Percentiles rank a stretch among this genome's conserved stretches.
Evolutionary conservation across 768 basidiomycete species (phyloP).

Genomic region (Myochromella boudieri): DNA sequence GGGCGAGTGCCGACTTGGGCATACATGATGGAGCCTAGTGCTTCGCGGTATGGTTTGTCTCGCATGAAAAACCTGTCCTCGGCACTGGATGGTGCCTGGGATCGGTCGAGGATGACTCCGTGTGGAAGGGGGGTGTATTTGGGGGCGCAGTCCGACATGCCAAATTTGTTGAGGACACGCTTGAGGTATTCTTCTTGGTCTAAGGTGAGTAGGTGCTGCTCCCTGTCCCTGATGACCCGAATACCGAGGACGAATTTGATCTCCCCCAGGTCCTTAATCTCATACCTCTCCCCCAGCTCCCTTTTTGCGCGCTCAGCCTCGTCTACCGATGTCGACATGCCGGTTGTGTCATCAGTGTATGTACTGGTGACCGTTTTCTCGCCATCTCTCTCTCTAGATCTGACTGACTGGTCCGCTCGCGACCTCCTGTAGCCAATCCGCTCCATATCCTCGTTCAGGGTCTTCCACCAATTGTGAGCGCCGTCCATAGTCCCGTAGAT

Average conservation of each 20-base stretch:
- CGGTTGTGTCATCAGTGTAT: not conserved
- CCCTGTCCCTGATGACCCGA: not conserved
- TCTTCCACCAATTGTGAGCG: slow-evolving; percentile 4
- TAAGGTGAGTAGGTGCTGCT: not conserved
- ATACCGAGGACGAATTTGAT: slow-evolving; percentile 1
- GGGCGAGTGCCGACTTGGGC: slow-evolving; percentile 21
- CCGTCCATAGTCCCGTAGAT: slow-evolving; percentile 6
- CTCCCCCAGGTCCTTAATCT: slow-evolving; percentile 1
- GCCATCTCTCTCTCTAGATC: not conserved
- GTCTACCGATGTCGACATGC: not conserved
- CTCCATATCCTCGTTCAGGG: not conserved
- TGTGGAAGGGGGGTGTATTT: slow-evolving; percentile 10
- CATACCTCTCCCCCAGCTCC: not conserved
- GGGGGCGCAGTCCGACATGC: slow-evolving; percentile 21
- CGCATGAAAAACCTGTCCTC: slow-evolving; percentile 1
- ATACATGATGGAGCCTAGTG: slow-evolving; percentile 1
- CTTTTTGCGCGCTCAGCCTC: not conserved
- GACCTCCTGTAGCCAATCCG: slow-evolving; percentile 16
- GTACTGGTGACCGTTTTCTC: slow-evolving; percentile 16
- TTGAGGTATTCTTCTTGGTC: slow-evolving; percentile 1
- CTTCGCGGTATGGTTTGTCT: slow-evolving; percentile 2
- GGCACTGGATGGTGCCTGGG: not conserved
- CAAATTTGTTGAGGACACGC: not conserved
- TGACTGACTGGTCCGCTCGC: slow-evolving; percentile 19
- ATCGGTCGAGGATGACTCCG: not conserved